Evolutionary conservation across 176 grass and related monocot genomes (phyloP), one percentile per base, ranked within the genome.

Genomic region (Carex pumila): DNA sequence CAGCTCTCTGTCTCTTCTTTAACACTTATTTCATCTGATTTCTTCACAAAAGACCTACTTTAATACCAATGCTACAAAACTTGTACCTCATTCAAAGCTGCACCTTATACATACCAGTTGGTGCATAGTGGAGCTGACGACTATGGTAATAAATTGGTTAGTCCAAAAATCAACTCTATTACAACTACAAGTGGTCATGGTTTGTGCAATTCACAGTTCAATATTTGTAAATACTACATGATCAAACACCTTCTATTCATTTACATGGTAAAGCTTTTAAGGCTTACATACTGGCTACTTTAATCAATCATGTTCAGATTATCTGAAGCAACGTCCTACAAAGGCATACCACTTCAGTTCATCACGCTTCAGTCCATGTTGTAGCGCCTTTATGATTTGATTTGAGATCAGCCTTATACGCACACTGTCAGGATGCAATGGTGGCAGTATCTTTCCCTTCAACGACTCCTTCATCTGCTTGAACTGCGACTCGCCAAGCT

Each of bases 401-500:
- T 84, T 81, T 65, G 92, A 86, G 91, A 98, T 93, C 69, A 94
- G 89, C 67, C 91, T 90, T 9, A 98, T 88, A 75, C 95, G 92
- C 81, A 98, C 57, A 78, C 91, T 94, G 32, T 98, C 95, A 18
- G 95, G 95, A 89, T 98, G 92, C 89, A 98, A 87, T 57, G 91
- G 87, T 30, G 95, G 89, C 31, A 98, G 89, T 70, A 98, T 93
- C 92, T 91, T 94, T 66, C 89, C 87, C 57, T 72, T 88, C 17
- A 94, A 84, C 6, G 87, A 10, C 71, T 78, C 81, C 92, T 98
- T 98, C 34, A 94, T 86, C 3, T 87, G 14, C 15, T 84, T 64
- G 82, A 94, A 98, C 79, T 94, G 86, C 73, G 89, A 54, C 82
- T 98, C 91, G 21, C 95, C 95, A 18, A 98, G 92, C 82, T 90